Base-by-base conservation (phyloP, 768 basidiomycete genomes). In the Nidularia pulvinata region DNA sequence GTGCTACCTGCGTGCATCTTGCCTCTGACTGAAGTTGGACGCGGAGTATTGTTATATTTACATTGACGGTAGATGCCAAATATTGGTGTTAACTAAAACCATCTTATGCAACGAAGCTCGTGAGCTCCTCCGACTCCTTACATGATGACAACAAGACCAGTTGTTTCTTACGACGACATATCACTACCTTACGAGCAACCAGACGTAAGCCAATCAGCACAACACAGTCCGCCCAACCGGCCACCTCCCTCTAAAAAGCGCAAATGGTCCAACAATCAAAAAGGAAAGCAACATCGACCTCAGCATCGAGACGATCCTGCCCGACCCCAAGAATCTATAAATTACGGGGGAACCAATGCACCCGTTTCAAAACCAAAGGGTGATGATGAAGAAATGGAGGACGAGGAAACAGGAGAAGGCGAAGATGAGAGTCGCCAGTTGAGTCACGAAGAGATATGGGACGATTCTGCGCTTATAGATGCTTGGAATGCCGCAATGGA, bases 401-500 rank as follows among this genome's bases (percentile, higher is more conserved):
- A 53, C 25, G 69, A 59, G 14, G 69, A 65, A 5, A 67, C 67
- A 4, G 72, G 70, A n/a, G 69, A 65, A 2, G 73, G 74, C 9
- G 73, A 77, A 30, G 75, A 78, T 33, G 83, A 86, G 61, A 84
- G 85, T 57, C 77, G 85, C 30, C 76, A 83, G 51, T 75, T 91
- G 54, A 83, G 86, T 7, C 79, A 86, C 34, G 80, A 85, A 47
- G 91, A 93, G 61, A 84, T 91, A 36, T 93, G 91, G 91, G 91
- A 93, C 58, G 91, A 93, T 65, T 87, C 88, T 35, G 89, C 88
- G 4, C 78, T 93, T 57, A 81, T 93, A 45, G 79, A 88, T 50
- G 91, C 91, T 16, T 93, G 91, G 91, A 80, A 93, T 65, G 86
- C 91, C 55, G 91, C 91, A 14, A 83, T 79, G 57, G 89, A 89